Conservation (phyloP, 371 early-diverging fungal genomes). For the Zychaea mexicana region DNA sequence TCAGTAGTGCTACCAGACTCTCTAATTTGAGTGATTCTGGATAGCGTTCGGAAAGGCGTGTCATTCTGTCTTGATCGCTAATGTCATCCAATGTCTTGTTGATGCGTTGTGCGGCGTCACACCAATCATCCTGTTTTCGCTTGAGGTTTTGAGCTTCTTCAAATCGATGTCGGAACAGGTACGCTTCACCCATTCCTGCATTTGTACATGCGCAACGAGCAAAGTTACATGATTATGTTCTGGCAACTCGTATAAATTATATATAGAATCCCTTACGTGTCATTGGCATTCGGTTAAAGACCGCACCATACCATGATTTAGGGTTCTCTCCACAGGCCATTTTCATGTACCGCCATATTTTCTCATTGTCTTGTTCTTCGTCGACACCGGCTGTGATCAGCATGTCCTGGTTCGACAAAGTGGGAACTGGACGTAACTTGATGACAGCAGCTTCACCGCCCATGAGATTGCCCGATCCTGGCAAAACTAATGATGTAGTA, state of each 20-base stretch:
- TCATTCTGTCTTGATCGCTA: constrained; percentile 18
- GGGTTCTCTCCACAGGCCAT: constrained; percentile 91
- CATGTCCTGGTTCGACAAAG: constrained; percentile 70
- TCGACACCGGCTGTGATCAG: constrained; percentile 56
- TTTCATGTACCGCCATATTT: constrained; percentile 79
- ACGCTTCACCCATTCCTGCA: constrained; percentile 73
- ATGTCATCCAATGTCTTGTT: constrained; percentile 21
- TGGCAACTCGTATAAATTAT: too few relatives aligned
- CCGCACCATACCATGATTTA: constrained; percentile 53
- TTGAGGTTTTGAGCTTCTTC: constrained; percentile 60
- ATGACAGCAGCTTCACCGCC: constrained; percentile 81
- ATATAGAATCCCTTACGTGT: constrained; percentile 36
- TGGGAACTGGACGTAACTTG: constrained; percentile 63
- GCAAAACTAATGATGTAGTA: constrained; percentile 75
- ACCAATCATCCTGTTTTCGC: constrained; percentile 80
- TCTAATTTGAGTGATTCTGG: constrained; percentile 56
- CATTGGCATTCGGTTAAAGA: constrained; percentile 31
- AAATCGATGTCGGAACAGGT: constrained; percentile 67
- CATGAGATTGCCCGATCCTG: constrained; percentile 80
- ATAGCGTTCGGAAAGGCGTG: constrained; percentile 42
- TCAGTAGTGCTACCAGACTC: constrained; percentile 55
- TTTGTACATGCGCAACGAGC: neutral
- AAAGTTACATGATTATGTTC: too few relatives aligned
- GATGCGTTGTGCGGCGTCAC: constrained; percentile 56
- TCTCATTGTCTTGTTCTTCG: constrained; percentile 45